These are phyloP conservation scores for Houttuynia cordata DNA, from an alignment of 164 flowering plant species.

Conservation along the genomic window DNA sequence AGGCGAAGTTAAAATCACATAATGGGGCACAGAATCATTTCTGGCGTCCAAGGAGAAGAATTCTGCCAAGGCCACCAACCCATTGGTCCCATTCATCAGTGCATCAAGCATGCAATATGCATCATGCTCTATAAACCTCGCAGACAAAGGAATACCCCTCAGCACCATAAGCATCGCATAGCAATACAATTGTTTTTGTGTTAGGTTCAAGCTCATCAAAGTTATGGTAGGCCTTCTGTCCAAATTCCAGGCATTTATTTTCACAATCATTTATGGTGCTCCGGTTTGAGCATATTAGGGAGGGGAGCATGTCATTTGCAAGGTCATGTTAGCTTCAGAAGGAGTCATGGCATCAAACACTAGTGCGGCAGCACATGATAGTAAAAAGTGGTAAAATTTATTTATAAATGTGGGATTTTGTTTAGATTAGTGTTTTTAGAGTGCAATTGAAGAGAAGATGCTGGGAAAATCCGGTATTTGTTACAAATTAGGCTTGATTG, in stretches of 20 bases:
- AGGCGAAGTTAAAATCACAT: constrained; percentile 38
- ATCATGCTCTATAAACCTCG: constrained; percentile 93
- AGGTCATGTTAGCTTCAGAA: constrained; percentile 40
- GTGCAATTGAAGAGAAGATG: too few relatives aligned
- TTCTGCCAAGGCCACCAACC: constrained; percentile 75
- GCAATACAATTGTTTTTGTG: constrained; percentile 44
- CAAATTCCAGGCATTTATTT: constrained; percentile 22
- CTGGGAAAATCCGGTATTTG: too few relatives aligned
- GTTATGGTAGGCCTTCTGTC: constrained; percentile 19
- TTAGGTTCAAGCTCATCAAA: constrained; percentile 63
- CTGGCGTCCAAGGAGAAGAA: constrained; percentile 32
- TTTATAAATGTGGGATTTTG: too few relatives aligned
- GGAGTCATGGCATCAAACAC: constrained; percentile 51
- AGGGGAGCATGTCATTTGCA: constrained; percentile 19
- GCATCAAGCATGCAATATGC: constrained; percentile 95
- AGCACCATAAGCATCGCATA: constrained; percentile 91
- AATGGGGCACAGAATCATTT: constrained; percentile 22
- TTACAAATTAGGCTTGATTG: too few relatives aligned
- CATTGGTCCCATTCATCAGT: constrained; percentile 66
- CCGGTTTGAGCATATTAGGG: constrained; percentile 17
- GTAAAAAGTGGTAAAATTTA: too few relatives aligned
- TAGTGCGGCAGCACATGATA: too few relatives aligned
- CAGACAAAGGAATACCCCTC: constrained; percentile 90
- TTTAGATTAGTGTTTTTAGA: too few relatives aligned
- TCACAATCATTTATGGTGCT: constrained; percentile 14